A percentile compares a stretch with the other conserved stretches of the same genome.
Evolutionary conservation across 2,329 filamentous ascomycete genomes (phyloP).

Genomic region (Chaetomiaceae sp.): DNA sequence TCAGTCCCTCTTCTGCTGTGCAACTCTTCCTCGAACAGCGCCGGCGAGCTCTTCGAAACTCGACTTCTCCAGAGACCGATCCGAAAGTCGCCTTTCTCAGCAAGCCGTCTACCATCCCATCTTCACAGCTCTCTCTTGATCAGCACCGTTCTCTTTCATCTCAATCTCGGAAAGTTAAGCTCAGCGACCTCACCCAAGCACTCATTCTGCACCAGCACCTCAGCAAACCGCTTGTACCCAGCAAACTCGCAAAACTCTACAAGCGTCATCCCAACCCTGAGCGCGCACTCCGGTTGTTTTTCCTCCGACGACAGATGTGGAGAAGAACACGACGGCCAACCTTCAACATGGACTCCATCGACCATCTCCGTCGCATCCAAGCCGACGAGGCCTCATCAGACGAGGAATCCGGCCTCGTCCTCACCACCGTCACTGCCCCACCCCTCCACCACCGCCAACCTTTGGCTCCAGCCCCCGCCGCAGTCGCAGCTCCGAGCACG

Average conservation of each 20-base stretch:
- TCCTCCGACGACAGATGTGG: slow-evolving; percentile 12
- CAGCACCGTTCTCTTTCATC: neutral
- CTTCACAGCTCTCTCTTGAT: neutral
- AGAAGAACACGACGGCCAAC: slow-evolving; percentile 9
- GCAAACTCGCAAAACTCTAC: slow-evolving; percentile 7
- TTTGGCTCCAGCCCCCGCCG: neutral
- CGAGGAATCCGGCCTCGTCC: slow-evolving; percentile 7
- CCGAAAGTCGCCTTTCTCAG: neutral
- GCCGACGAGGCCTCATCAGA: slow-evolving; percentile 14
- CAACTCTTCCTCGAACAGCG: slow-evolving; percentile 4
- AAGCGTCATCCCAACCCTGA: slow-evolving; percentile 8
- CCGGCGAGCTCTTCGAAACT: slow-evolving; percentile 1
- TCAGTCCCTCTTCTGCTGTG: neutral
- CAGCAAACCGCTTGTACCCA: neutral
- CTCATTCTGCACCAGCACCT: slow-evolving; percentile 2
- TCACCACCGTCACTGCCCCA: neutral
- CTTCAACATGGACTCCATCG: slow-evolving; percentile 9
- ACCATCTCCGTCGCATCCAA: slow-evolving; percentile 10
- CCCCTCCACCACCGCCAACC: neutral
- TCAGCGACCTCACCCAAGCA: neutral
- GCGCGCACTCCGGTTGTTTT: slow-evolving; percentile 11
- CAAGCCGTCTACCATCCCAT: neutral
- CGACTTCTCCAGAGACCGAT: neutral
- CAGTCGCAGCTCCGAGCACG: slow-evolving; percentile 3
- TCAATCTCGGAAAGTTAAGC: neutral